These are phyloP conservation scores for Hypomontagnella monticulosa DNA, from an alignment of 495 filamentous ascomycete genomes.

Conservation along the genomic window DNA sequence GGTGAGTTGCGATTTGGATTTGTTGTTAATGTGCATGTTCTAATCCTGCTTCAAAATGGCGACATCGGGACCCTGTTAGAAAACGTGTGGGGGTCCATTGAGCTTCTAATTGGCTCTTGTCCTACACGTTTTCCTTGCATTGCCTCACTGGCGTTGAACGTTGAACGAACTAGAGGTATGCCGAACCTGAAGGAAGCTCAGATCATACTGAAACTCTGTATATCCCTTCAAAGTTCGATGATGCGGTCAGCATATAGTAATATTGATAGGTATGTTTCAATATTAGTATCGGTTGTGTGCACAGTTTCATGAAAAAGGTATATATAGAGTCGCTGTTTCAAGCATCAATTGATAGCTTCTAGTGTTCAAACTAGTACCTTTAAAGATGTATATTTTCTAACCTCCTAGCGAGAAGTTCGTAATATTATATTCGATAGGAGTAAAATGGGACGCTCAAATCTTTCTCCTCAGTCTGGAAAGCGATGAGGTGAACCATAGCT, in stretches of 20 bases:
- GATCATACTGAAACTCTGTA: neutral
- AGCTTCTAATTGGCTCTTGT: slow-evolving; percentile 40
- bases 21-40: slow-evolving; percentile 28
- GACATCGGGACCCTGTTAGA: slow-evolving; percentile 26
- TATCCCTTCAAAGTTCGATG: neutral
- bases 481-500: neutral
- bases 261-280: too few relatives aligned
- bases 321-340: too few relatives aligned
- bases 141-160: neutral
- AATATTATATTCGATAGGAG: neutral
- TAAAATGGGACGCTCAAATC: neutral
- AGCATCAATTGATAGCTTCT: neutral
- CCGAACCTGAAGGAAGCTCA: neutral
- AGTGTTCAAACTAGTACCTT: too few relatives aligned
- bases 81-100: slow-evolving; percentile 33
- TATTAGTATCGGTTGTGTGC: too few relatives aligned
- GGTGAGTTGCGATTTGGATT: slow-evolving; percentile 20
- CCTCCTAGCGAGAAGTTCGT: neutral
- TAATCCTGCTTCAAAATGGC: slow-evolving; percentile 31
- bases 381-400: too few relatives aligned
- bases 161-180: neutral
- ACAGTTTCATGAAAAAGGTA: too few relatives aligned
- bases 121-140: slow-evolving; percentile 14
- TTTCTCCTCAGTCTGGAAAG: neutral
- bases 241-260: neutral